Percentiles rank a stretch among this genome's conserved stretches.
Evolutionary conservation across 73 alveolate species (phyloP).

Genomic region (Halteria grandinella): DNA sequence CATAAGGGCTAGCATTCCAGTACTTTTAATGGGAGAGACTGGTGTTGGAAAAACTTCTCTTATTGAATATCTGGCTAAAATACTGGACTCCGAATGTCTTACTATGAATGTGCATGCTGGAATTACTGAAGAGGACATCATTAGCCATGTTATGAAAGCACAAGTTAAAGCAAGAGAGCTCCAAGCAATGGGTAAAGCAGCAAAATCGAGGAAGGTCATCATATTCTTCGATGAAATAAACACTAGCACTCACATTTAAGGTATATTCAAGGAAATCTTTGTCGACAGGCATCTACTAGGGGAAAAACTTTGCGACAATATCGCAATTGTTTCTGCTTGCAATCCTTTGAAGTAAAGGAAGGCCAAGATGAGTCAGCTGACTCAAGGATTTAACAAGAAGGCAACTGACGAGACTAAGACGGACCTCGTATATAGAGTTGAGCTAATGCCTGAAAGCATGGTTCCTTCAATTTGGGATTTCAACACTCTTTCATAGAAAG

Average conservation of each 20-base stretch:
- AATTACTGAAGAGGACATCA: conserved; percentile 59
- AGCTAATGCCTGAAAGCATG: conserved; percentile 78
- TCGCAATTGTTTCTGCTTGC: conserved; percentile 83
- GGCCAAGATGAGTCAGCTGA: conserved; percentile 36
- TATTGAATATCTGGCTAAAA: conserved; percentile 68
- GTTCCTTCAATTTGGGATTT: conserved; percentile 70
- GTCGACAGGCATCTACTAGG: conserved; percentile 70
- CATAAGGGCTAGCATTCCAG: conserved; percentile 72
- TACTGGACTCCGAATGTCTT: conserved; percentile 57
- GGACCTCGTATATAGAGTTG: conserved; percentile 68
- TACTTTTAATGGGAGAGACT: conserved; percentile 84
- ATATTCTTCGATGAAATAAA: conserved; percentile 85
- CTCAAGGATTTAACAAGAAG: conserved; percentile 5
- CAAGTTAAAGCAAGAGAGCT: conserved; percentile 55
- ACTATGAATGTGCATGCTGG: conserved; percentile 77
- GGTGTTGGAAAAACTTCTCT: conserved; percentile 85
- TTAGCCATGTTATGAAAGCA: conserved; percentile 42
- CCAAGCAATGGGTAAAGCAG: conserved; percentile 33
- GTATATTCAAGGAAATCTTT: conserved; percentile 73
- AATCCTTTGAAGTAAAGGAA: conserved; percentile 68
- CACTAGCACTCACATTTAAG: conserved; percentile 59
- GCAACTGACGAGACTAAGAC: conserved; percentile 37
- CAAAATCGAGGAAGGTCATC: conserved; percentile 58
- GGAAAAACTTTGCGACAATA: conserved; percentile 59
- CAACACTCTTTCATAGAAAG: conserved; percentile 59